Evolutionary conservation across 2,329 filamentous ascomycete genomes (phyloP).

Genomic region (Aspergillus amoenus): DNA sequence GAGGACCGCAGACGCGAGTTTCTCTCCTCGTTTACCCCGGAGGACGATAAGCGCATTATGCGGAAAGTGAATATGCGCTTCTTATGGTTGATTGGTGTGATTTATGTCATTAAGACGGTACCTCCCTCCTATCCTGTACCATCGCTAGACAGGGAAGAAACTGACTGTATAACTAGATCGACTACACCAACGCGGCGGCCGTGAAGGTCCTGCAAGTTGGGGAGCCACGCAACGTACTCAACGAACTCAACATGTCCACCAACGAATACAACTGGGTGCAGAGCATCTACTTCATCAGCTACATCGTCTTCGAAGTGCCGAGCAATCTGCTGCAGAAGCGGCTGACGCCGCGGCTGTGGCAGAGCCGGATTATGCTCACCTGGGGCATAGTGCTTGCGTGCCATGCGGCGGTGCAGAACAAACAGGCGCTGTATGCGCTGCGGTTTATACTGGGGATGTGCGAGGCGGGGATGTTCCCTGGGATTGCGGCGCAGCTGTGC

Average conservation of each 20-base stretch:
- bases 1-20: constrained; percentile 11
- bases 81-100: constrained; percentile 11
- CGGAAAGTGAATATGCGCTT: constrained; percentile 14
- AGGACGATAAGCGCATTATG: constrained; percentile 12
- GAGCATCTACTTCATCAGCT: constrained; percentile 18
- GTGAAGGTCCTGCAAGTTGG: constrained; percentile 16
- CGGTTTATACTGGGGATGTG: constrained; percentile 15
- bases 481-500: constrained; percentile 14
- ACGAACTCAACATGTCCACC: constrained; percentile 8
- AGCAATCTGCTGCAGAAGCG: constrained; percentile 14
- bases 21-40: constrained; percentile 12
- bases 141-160: no score
- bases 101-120: constrained; percentile 16
- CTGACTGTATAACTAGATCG: constrained; percentile 1
- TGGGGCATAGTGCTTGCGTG: constrained; percentile 16
- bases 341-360: constrained; percentile 14
- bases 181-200: constrained; percentile 13
- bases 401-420: constrained; percentile 14
- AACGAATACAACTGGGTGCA: constrained; percentile 17
- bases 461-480: constrained; percentile 15
- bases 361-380: constrained; percentile 12
- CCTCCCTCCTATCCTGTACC: neutral
- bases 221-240: constrained; percentile 10
- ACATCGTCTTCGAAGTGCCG: constrained; percentile 16
- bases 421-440: constrained; percentile 9